Conservation (phyloP, 176 grass and related monocot species). For the Elymus sibiricus region DNA sequence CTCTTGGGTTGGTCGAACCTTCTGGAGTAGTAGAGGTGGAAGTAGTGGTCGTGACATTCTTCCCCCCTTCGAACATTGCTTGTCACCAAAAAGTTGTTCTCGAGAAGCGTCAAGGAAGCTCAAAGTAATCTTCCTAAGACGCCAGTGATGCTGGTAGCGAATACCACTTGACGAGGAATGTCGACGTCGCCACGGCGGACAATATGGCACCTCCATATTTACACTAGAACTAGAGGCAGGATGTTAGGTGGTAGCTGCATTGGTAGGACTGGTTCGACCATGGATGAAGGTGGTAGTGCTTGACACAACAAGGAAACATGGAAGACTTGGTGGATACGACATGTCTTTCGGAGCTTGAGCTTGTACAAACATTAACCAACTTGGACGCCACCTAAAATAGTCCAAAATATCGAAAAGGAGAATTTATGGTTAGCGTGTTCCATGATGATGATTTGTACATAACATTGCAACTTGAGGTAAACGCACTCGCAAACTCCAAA, state of each 20-base stretch:
- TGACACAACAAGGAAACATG: too few relatives aligned
- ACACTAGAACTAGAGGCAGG: too few relatives aligned
- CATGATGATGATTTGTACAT: background rate
- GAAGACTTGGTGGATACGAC: too few relatives aligned
- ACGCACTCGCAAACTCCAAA: background rate
- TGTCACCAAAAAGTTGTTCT: too few relatives aligned
- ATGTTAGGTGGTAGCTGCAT: too few relatives aligned
- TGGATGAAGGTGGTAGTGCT: too few relatives aligned
- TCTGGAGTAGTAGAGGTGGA: too few relatives aligned
- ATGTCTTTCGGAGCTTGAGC: too few relatives aligned
- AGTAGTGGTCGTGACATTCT: too few relatives aligned
- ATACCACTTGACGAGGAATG: background rate
- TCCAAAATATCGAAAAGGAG: background rate
- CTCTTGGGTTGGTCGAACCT: too few relatives aligned
- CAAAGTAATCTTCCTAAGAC: background rate
- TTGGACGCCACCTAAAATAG: background rate
- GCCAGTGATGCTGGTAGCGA: background rate
- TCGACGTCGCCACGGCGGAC: background rate
- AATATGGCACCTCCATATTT: background rate
- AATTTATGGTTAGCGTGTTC: background rate
- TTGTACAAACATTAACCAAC: background rate
- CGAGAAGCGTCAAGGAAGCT: background rate
- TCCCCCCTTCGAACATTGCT: background rate
- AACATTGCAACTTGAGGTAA: background rate
- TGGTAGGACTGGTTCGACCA: too few relatives aligned